Conservation (phyloP, 768 basidiomycete genomes). For the Cytidiella melzeri region DNA sequence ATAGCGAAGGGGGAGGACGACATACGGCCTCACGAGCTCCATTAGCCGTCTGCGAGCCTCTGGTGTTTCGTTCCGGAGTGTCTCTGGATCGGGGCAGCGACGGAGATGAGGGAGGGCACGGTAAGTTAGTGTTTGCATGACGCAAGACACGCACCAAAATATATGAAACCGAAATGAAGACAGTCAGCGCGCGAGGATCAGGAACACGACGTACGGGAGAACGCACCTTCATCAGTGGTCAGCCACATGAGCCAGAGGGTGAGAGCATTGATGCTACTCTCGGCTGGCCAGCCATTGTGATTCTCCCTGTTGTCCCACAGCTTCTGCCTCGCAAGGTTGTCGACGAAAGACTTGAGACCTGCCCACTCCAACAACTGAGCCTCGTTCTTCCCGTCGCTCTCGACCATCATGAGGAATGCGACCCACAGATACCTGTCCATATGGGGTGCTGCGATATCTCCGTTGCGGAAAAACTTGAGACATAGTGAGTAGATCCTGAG, state of each 20-base stretch:
- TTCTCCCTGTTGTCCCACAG: slow-evolving; percentile 35
- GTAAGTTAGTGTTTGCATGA: not conserved
- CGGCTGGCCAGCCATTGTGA: slow-evolving; percentile 51
- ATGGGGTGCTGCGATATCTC: slow-evolving; percentile 23
- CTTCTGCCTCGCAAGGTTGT: slow-evolving; percentile 37
- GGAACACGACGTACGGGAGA: not conserved
- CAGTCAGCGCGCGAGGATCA: not conserved
- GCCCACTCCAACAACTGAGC: slow-evolving; percentile 45
- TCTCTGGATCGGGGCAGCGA: slow-evolving; percentile 9
- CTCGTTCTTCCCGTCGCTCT: slow-evolving; percentile 64
- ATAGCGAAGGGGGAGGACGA: slow-evolving; percentile 43
- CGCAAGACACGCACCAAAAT: not conserved
- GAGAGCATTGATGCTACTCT: slow-evolving; percentile 41
- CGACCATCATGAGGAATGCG: slow-evolving; percentile 51
- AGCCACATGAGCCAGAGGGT: slow-evolving; percentile 65
- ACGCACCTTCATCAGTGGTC: slow-evolving; percentile 44
- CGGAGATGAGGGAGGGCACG: not conserved
- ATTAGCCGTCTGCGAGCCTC: slow-evolving; percentile 25
- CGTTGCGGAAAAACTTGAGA: slow-evolving; percentile 25
- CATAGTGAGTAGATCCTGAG: slow-evolving; percentile 33
- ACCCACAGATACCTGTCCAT: slow-evolving; percentile 38
- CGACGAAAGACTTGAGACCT: slow-evolving; percentile 40
- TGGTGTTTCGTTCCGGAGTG: slow-evolving; percentile 10
- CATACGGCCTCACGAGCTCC: slow-evolving; percentile 36
- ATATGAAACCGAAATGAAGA: not conserved